Evolutionary conservation across 2,329 filamentous ascomycete genomes (phyloP).

Genomic region (Colletotrichum brevisporum): DNA sequence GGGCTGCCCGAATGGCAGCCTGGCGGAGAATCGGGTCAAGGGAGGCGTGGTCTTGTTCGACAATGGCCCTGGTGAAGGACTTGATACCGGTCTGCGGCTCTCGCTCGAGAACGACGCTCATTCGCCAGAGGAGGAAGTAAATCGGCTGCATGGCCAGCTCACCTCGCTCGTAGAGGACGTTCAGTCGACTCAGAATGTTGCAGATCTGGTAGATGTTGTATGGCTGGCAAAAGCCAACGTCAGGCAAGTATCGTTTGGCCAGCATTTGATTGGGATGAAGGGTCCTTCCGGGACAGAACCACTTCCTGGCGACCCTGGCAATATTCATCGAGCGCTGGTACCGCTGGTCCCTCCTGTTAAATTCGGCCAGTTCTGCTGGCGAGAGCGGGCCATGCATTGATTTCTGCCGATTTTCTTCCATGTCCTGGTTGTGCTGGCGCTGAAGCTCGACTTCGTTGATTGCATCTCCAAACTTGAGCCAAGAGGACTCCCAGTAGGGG

Average conservation of each 20-base stretch:
- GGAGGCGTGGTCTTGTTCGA: constrained; percentile 21
- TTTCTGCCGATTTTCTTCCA: neutral
- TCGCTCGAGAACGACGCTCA: constrained; percentile 39
- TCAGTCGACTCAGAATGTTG: constrained; percentile 51
- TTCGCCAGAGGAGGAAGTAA: constrained; percentile 55
- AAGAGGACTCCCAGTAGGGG: constrained; percentile 49
- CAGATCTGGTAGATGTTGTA: constrained; percentile 54
- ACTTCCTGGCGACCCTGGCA: constrained; percentile 52
- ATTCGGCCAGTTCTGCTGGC: neutral
- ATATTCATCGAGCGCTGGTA: constrained; percentile 44
- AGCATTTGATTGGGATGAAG: constrained; percentile 57
- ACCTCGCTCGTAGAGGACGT: constrained; percentile 43
- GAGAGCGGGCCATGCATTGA: neutral
- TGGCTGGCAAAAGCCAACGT: constrained; percentile 50
- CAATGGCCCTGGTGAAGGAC: constrained; percentile 14
- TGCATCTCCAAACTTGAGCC: constrained; percentile 49
- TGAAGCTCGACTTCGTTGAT: constrained; percentile 44
- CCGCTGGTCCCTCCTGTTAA: constrained; percentile 28
- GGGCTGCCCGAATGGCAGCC: constrained; percentile 26
- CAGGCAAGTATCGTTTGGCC: constrained; percentile 49
- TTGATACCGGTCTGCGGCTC: neutral
- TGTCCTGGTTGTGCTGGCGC: constrained; percentile 20
- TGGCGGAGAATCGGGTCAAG: constrained; percentile 22
- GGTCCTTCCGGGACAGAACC: constrained; percentile 47
- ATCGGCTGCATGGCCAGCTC: constrained; percentile 54